Base-by-base conservation (phyloP, 2,329 filamentous ascomycete genomes). In the Aspergillus fischeri region DNA sequence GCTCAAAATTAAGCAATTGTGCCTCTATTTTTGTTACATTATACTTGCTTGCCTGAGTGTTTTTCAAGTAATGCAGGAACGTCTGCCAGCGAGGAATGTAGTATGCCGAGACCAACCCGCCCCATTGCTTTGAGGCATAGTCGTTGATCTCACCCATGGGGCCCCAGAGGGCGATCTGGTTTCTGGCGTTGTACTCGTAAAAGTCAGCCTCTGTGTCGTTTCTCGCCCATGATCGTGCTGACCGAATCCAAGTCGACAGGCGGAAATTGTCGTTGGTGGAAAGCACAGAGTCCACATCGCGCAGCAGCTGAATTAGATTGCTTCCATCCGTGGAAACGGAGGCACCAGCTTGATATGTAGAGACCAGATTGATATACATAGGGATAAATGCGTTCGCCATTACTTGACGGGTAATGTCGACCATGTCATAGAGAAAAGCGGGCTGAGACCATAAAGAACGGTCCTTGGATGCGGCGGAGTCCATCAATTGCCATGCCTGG, bases 91-190 rank as follows among this genome's bases (percentile, higher is more conserved):
- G 67, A 14, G 73, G 73, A 9, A 73, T 50, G 62, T 82, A 82
- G 64, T 82, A 83, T 1, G 66, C 67, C 1, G 67, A 68, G 3
- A 81, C 74, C 0, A 83, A 67, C 1, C 80, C 80, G 8, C 70
- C 72, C 80, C 80, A 83, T 24, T 70, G 68, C 66, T 81, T 81
- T 4, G 74, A 76, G 3, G 80, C 79, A 57, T 82, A 83, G 65
- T 82, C 80, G 38, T 65, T 73, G 44, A 82, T 79, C 62, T 82
- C 68, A 14, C 77, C 78, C 1, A 62, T 65, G 0, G 79, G 79
- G 0, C 79, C 79, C 80, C 80, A 82, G 10, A 79, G 70, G 5
- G 80, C 82, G 56, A 82, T 69, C 57, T 82, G 80, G 51, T 81
- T 81, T 11, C 77, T 70, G 6, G 80, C 79, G 49, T 80, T 73